These are phyloP conservation scores for Candida namnaoensis DNA, from an alignment of 805 yeast genomes.

Conservation along the genomic window DNA sequence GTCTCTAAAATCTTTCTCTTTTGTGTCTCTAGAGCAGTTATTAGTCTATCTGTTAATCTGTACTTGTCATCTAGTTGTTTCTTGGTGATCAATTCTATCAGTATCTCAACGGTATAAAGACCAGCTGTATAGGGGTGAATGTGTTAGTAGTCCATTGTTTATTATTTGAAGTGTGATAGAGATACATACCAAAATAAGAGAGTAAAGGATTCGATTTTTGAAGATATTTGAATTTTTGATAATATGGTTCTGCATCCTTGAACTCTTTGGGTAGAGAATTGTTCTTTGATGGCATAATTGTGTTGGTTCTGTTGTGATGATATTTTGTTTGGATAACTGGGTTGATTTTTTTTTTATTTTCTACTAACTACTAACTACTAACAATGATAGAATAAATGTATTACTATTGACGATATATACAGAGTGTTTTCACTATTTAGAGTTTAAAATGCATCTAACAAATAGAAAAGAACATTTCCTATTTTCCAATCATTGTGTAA, in stretches of 20 bases:
- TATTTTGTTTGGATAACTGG: too few relatives aligned
- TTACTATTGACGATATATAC: too few relatives aligned
- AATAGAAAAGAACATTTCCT: neutral
- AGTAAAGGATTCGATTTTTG: slow-evolving; percentile 1
- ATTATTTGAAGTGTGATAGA: neutral
- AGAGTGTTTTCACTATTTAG: neutral
- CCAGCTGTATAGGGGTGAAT: slow-evolving; percentile 2
- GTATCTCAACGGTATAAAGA: slow-evolving; percentile 2
- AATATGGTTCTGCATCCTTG: slow-evolving; percentile 1
- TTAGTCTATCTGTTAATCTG: neutral
- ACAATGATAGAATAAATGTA: too few relatives aligned
- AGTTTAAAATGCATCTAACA: neutral
- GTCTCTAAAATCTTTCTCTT: neutral
- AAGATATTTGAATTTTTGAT: neutral
- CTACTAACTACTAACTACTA: too few relatives aligned
- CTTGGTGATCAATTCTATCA: slow-evolving; percentile 1
- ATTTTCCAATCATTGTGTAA: neutral
- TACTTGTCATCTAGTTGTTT: neutral
- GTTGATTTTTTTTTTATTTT: too few relatives aligned
- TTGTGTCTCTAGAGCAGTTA: neutral
- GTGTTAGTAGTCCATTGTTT: neutral
- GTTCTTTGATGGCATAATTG: too few relatives aligned
- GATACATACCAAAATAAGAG: slow-evolving; percentile 1
- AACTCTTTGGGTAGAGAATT: neutral
- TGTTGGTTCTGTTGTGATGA: too few relatives aligned